phyloP scores from a whole-genome alignment of 371 early-diverging fungal species.

The Rhizopus stolonifer region DNA sequence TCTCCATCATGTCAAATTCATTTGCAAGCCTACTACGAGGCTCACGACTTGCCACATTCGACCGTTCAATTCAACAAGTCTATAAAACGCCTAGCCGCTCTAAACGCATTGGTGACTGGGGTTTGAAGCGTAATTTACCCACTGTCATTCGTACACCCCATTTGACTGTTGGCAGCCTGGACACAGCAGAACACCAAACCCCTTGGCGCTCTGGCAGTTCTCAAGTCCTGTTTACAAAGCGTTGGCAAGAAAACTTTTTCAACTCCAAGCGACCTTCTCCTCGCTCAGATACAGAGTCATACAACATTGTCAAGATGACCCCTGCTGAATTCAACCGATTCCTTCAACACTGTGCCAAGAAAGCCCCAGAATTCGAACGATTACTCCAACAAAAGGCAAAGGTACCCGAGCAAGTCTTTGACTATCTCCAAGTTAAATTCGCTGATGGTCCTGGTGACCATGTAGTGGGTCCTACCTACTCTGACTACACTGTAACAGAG shows the following conservation, averaged over 20 bases:
- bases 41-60: conserved; percentile 73
- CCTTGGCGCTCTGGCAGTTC: conserved; percentile 65
- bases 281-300: conserved; percentile 40
- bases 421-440: conserved; percentile 27
- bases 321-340: conserved; percentile 61
- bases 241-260: conserved; percentile 75
- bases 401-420: conserved; percentile 40
- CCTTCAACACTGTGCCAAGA: conserved; percentile 48
- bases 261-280: conserved; percentile 54
- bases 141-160: conserved; percentile 59
- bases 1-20: conserved; percentile 23
- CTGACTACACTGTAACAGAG: conserved; percentile 23
- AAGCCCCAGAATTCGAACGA: conserved; percentile 55
- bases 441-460: conserved; percentile 11
- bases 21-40: conserved; percentile 68
- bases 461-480: conserved; percentile 39
- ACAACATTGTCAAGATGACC: conserved; percentile 56
- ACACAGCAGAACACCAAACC: conserved; percentile 73
- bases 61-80: conserved; percentile 69
- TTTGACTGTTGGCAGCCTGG: conserved; percentile 62
- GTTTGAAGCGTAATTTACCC: conserved; percentile 75
- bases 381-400: conserved; percentile 35
- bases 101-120: conserved; percentile 73
- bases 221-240: conserved; percentile 53
- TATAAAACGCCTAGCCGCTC: conserved; percentile 60